Base-by-base conservation (phyloP, 2,329 filamentous ascomycete genomes). In the Ophiocordyceps camponoti-rufipedis region DNA sequence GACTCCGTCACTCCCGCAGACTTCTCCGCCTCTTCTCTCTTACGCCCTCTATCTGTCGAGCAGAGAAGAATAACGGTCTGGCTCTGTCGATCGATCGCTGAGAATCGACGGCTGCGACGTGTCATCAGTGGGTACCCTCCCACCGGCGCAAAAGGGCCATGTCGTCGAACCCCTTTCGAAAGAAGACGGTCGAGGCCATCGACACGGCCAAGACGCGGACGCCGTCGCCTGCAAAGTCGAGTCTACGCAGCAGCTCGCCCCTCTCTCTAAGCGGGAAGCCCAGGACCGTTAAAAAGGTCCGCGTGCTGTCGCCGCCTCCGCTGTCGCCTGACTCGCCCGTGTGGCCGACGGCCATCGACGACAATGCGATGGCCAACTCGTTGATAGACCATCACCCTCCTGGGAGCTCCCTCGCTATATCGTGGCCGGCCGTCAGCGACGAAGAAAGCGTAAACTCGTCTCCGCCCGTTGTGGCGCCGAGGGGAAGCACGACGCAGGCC, bases 231-330 rank as follows among this genome's bases (percentile, higher is more conserved):
- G 35, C 41, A 45, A 52, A 48, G 45, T 50, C 51, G 18, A 52
- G 51, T 43, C 35, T 52, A 19, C 49, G 51, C 47, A 46, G 41
- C 45, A 41, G 44, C 28, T 45, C 45, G 10, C 43, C 45, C 29
- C 47, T 46, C 10, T 45, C 42, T 6, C 42, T 44, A 44, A 29
- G 33, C 18, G 41, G 41, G 19, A 35, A 60, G 55, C 51, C 65
- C 53, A 52, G 48, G 44, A 70, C 75, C 38, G 68, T 73, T 48
- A 82, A 82, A 62, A 81, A 75, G 54, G 80, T 84, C 48, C 75
- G 79, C 54, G 72, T 81, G 9, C 70, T 79, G 55, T 79, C 75
- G 40, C 77, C 77, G 44, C 75, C 75, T 48, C 75, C 75, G 3
- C 69, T 71, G n/a, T 72, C 71, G 12, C 71, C 73, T 51, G 72